Conservation (phyloP, 139 green algal genomes). For the Chlamydomonas incerta region DNA sequence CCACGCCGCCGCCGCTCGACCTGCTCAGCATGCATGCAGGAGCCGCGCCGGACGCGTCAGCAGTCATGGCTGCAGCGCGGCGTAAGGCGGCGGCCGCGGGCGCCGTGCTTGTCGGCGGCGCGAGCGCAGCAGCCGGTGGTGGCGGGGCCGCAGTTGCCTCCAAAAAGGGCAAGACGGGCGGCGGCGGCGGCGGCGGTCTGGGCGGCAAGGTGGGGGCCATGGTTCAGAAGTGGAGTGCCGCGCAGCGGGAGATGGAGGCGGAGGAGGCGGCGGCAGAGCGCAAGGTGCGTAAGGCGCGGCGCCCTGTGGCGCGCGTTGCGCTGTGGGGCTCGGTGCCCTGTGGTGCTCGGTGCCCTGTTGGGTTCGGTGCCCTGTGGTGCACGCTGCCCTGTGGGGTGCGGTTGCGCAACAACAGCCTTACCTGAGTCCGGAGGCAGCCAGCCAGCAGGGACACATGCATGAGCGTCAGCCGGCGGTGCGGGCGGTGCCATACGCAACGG, state of each 20-base stretch:
- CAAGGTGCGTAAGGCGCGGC: constrained; percentile 24
- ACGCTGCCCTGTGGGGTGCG: no score
- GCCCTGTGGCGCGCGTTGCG: no score
- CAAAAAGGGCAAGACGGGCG: constrained; percentile 41
- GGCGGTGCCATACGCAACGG: no score
- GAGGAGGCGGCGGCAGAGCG: constrained; percentile 55
- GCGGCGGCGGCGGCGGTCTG: not conserved
- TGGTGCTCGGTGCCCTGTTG: no score
- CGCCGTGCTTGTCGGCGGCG: not conserved
- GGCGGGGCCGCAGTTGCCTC: constrained; percentile 10
- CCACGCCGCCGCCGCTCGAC: constrained; percentile 23
- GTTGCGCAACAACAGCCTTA: no score
- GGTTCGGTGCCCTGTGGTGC: no score
- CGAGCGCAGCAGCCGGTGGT: not conserved
- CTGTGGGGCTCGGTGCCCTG: no score
- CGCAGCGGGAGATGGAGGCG: constrained; percentile 53
- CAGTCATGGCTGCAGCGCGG: not conserved
- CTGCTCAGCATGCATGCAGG: not conserved
- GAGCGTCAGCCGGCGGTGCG: no score
- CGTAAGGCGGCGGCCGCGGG: not conserved
- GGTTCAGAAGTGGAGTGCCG: constrained; percentile 77
- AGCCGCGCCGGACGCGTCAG: not conserved
- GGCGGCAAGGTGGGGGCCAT: constrained; percentile 61
- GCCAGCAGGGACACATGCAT: no score
- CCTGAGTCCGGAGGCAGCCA: no score